Evolutionary conservation across 148 eudicot genomes (phyloP).

Genomic region (Rhododendron simsii): DNA sequence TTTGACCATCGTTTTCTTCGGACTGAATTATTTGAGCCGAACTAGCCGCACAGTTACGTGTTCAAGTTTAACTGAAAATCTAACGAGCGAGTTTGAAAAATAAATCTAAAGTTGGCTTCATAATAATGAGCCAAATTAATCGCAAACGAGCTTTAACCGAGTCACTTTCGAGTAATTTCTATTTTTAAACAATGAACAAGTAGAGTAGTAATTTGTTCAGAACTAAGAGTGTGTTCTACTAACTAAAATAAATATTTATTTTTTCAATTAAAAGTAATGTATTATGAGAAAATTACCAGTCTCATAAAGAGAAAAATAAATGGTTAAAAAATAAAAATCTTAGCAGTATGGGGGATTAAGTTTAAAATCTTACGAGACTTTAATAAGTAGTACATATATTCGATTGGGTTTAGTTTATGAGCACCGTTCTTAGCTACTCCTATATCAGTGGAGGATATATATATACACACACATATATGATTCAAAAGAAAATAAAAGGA

Average conservation of each 20-base stretch:
- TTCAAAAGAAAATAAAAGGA: no score
- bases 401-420: no score
- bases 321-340: no score
- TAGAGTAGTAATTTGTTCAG: neutral
- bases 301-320: no score
- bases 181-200: neutral
- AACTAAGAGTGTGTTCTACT: no score
- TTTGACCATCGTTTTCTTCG: conserved; percentile 6
- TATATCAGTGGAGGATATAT: neutral
- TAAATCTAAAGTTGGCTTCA: neutral
- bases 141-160: neutral
- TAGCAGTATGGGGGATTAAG: no score
- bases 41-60: neutral
- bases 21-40: neutral
- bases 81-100: neutral
- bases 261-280: no score
- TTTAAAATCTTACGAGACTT: no score
- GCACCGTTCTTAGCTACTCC: no score
- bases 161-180: neutral
- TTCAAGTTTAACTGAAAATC: neutral
- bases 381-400: no score
- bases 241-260: no score
- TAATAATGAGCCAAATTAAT: neutral
- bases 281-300: no score
- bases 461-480: neutral